phyloP scores from a whole-genome alignment of 805 yeast species.

The Hanseniaspora thailandica region DNA sequence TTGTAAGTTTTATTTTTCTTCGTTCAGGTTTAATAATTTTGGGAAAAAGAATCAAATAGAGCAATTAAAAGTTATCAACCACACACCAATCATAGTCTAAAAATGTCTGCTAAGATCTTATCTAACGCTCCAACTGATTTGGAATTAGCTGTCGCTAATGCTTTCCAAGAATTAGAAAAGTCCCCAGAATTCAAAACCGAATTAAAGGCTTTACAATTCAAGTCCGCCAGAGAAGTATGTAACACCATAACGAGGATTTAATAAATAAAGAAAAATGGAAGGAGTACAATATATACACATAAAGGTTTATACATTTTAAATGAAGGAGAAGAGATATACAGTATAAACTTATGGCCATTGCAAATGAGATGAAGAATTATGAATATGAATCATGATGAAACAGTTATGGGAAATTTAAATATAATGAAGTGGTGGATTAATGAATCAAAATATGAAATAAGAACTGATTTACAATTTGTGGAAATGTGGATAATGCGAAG shows the following conservation, averaged over 20 bases:
- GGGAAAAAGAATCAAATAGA: no score
- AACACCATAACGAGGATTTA: background rate
- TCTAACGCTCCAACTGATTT: conserved; percentile 93
- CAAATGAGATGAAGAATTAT: background rate
- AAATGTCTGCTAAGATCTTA: conserved; percentile 96
- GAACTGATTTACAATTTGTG: no score
- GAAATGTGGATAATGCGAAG: no score
- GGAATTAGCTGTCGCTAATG: conserved; percentile 99
- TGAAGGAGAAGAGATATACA: no score
- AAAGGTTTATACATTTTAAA: no score
- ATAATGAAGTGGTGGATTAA: no score
- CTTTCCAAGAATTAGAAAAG: conserved; percentile 91
- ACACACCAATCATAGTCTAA: conserved; percentile 23
- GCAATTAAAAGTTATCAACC: background rate
- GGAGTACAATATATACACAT: background rate
- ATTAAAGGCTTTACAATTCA: conserved; percentile 96
- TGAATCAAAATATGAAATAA: no score
- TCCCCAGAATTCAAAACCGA: conserved; percentile 95
- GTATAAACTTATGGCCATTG: background rate
- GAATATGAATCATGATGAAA: background rate
- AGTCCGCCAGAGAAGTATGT: conserved; percentile 83
- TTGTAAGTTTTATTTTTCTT: no score
- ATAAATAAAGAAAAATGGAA: background rate
- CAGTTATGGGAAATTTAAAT: no score
- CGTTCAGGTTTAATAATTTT: no score